Evolutionary conservation across 1,139 yeast species (phyloP), one percentile per base, ranked within the genome.

Genomic region (Hansenula lynferdii): DNA sequence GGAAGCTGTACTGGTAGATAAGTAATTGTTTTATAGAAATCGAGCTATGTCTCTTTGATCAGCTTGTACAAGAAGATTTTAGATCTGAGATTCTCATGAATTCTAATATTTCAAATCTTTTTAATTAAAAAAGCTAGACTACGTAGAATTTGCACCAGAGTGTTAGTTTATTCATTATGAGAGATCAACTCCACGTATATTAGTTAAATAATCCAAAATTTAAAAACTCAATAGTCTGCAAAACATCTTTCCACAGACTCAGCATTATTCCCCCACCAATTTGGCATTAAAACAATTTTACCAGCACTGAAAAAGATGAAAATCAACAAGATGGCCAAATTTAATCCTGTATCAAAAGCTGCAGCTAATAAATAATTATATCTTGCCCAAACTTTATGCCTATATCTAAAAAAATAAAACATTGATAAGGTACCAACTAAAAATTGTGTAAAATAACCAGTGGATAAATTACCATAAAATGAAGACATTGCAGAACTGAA

Each of bases 201-300:
- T n/a, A n/a, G n/a, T n/a, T n/a, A n/a, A n/a, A n/a, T n/a, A n/a
- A n/a, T n/a, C n/a, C n/a, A n/a, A n/a, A n/a, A n/a, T n/a, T n/a
- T n/a, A n/a, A n/a, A n/a, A n/a, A n/a, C n/a, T n/a, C n/a, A n/a
- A n/a, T n/a, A n/a, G n/a, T 23, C 25, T 10, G 59, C 57, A 55
- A 70, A 70, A 42, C 77, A 72, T 40, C 74, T 54, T 47, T 71
- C 77, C 5, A 72, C 60, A 40, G 61, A 66, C 7, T 45, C 43
- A 2, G 57, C 55, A 43, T 70, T 64, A 45, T 72, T 72, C 8
- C 77, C 77, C 70, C 72, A 72, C 77, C 77, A 72, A 35, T 58
- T 39, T 0, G 74, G 74, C 62, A 68, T 65, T 4, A 45, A 47
- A 5, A 61, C 49, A 0, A 51, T 48, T 27, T 53, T 53, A 1